phyloP scores from a whole-genome alignment of 495 filamentous ascomycete genomes.

The Halenospora varia region DNA sequence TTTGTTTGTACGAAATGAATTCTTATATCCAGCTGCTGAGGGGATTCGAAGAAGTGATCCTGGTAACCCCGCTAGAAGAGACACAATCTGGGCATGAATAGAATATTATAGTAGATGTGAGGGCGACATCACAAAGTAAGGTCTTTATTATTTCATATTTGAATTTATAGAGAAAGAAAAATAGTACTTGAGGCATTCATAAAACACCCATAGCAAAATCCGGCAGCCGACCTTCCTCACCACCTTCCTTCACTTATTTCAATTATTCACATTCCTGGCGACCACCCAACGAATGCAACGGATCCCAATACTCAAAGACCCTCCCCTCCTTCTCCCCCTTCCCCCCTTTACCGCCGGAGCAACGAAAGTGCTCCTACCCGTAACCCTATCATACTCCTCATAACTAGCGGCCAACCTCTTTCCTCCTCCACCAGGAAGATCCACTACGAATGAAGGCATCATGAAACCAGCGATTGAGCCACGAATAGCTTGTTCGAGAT shows the following conservation, averaged over 20 bases:
- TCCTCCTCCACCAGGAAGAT: constrained; percentile 56
- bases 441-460: constrained; percentile 56
- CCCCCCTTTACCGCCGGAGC: constrained; percentile 47
- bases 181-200: too few relatives aligned
- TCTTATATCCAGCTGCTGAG: too few relatives aligned
- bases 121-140: too few relatives aligned
- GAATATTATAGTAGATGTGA: too few relatives aligned
- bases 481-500: constrained; percentile 48
- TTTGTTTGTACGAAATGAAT: too few relatives aligned
- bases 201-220: too few relatives aligned
- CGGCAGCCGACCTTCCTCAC: background rate
- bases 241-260: background rate
- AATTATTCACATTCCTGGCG: background rate
- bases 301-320: constrained; percentile 55
- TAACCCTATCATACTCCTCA: constrained; percentile 38
- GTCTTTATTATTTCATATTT: too few relatives aligned
- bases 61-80: too few relatives aligned
- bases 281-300: constrained; percentile 17
- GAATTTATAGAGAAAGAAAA: too few relatives aligned
- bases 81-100: too few relatives aligned
- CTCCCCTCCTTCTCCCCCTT: constrained; percentile 38
- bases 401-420: constrained; percentile 51
- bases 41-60: too few relatives aligned
- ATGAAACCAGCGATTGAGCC: constrained; percentile 57
- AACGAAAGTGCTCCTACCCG: constrained; percentile 46